phyloP scores from a whole-genome alignment of 768 basidiomycete genomes.

The Dentipellis sp. region DNA sequence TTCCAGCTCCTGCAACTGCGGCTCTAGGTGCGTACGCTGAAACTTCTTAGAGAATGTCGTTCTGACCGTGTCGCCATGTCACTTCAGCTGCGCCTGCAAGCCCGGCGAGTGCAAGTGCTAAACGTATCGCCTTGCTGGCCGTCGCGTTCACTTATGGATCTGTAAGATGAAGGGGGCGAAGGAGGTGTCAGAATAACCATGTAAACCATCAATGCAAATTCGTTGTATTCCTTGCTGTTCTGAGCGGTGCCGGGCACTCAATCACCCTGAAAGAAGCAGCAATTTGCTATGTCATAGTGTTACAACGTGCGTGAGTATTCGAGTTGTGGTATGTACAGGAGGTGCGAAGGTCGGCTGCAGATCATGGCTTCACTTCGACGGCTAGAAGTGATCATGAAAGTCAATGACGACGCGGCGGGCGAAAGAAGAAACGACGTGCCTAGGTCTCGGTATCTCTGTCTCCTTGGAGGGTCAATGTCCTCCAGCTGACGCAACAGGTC shows the following conservation, averaged over 20 bases:
- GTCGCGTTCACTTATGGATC: background rate
- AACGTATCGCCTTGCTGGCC: background rate
- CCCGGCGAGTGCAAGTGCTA: background rate
- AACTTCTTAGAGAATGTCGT: background rate
- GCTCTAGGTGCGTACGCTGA: background rate
- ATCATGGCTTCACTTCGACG: background rate
- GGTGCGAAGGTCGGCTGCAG: background rate
- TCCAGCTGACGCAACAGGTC: constrained; percentile 47
- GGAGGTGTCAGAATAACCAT: too few species aligned
- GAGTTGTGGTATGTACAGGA: too few species aligned
- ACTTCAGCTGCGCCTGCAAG: background rate
- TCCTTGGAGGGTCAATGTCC: constrained; percentile 56
- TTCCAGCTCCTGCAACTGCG: background rate
- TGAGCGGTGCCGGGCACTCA: too few species aligned
- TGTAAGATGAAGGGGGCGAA: background rate
- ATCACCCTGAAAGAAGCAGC: too few species aligned
- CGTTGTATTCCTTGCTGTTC: too few species aligned
- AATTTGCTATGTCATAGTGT: too few species aligned
- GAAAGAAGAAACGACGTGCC: constrained; percentile 28
- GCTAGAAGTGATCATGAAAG: background rate
- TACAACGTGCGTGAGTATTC: too few species aligned
- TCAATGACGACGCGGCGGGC: background rate
- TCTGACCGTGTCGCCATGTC: background rate
- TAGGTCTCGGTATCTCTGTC: constrained; percentile 59
- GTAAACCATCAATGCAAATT: too few species aligned